These are phyloP conservation scores for Sphagnum fallax DNA, from an alignment of 228 moss, liverwort and hornwort species.

Conservation along the genomic window DNA sequence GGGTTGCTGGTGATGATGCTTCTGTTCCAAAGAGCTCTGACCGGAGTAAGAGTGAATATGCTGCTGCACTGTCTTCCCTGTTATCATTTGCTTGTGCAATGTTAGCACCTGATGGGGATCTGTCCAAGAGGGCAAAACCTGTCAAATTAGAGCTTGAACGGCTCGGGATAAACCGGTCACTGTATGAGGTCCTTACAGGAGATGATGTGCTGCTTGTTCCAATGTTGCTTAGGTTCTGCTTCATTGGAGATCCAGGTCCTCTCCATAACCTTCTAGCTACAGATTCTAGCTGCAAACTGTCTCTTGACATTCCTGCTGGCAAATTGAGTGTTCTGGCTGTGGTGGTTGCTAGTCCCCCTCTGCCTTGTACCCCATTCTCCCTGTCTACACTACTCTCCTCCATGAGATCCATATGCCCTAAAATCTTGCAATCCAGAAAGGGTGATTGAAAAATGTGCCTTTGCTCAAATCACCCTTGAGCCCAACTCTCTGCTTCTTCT, in stretches of 20 bases:
- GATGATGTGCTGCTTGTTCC: conserved; percentile 38
- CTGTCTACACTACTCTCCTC: conserved; percentile 17
- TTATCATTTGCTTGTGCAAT: conserved; percentile 62
- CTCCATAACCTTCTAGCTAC: conserved; percentile 54
- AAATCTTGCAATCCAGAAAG: no score
- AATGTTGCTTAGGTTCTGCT: conserved; percentile 25
- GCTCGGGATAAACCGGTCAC: conserved; percentile 92
- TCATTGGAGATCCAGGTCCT: conserved; percentile 55
- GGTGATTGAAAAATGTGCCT: no score
- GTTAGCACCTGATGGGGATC: conserved; percentile 67
- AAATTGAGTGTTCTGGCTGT: conserved; percentile 56
- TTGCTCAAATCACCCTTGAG: no score
- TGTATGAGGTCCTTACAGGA: conserved; percentile 77
- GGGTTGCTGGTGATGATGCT: conserved; percentile 71
- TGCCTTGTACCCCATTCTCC: conserved; percentile 27
- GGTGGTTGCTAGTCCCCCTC: background rate
- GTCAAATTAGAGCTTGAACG: conserved; percentile 80
- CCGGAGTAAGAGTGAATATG: conserved; percentile 71
- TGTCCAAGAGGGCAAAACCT: conserved; percentile 76
- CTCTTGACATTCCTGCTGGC: conserved; percentile 60
- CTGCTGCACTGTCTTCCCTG: conserved; percentile 83
- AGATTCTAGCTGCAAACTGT: conserved; percentile 60
- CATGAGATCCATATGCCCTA: conserved; percentile 18
- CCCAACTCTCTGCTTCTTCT: no score
- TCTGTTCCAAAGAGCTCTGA: conserved; percentile 86